Base-by-base conservation (phyloP, 108 stramenopile species). In the Stephanodiscus triporus region DNA sequence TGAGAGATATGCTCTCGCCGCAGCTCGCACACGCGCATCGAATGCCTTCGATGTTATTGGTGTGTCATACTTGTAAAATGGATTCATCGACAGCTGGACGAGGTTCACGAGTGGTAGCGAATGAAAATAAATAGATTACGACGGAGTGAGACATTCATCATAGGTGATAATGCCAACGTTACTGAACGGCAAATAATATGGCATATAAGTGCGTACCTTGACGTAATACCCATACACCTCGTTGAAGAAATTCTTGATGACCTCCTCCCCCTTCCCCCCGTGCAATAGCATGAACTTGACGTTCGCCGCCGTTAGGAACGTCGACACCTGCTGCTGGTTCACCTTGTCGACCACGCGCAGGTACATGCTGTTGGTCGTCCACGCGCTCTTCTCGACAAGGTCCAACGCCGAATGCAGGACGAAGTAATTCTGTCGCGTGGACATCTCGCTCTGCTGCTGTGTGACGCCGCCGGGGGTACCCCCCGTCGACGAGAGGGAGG, bases 161-260 rank as follows among this genome's bases (percentile, higher is more conserved):
- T 56, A n/a, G n/a, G n/a, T n/a, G n/a, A n/a, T n/a, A 20, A 34
- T 13, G 2, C 2, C 10, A n/a, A n/a, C n/a, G n/a, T n/a, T n/a
- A n/a, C n/a, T n/a, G n/a, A n/a, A n/a, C n/a, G n/a, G n/a, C n/a
- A n/a, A n/a, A n/a, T n/a, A 24, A 76, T 0, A 38, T 19, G 63
- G 10, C 50, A 57, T 23, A 13, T 27, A 62, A 26, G 47, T 9
- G n/a, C 82, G 6, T 81, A 89, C 88, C 90, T 97, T 96, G 63
- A 97, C 97, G 73, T 96, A 97, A 29, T 95, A 82, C 42, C 96
- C 96, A 59, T 97, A 94, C 7, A 97, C 94, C 29, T 97, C 97
- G 36, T 89, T 84, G 82, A 97, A 97, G 69, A 97, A 97, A 47
- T 84, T 92, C 66, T 88, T 84, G 42, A 97, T 86, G 38, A 70